Base-by-base conservation (phyloP, 345 rosid species). In the Salix exigua region DNA sequence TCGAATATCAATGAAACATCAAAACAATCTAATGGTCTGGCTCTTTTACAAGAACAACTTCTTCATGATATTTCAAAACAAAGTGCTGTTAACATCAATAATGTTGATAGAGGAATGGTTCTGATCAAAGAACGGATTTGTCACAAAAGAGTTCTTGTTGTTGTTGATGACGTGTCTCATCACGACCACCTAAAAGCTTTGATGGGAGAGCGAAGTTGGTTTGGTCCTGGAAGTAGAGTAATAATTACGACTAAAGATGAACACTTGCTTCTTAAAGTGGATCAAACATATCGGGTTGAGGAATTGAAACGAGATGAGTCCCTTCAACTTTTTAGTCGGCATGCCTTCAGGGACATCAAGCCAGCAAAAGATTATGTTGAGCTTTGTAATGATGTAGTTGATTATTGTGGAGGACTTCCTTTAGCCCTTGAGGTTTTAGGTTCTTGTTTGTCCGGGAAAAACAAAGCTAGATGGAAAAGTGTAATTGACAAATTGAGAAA, bases 341-440 rank as follows among this genome's bases (percentile, higher is more conserved):
- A 40, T 69, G 79, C 79, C 23, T 76, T 69, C 13, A 28, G 38
- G 42, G 68, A 75, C 26, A 66, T 42, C 10, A 53, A 55, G 38
- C 73, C 60, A 6, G 1, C 4, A 21, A 51, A 68, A 33, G 73
- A 13, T 61, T 25, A 16, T 68, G 16, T 17, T 35, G 35, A 68
- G 55, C 33, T 37, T 53, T 60, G 68, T 1, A 1, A 23, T 25
- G 70, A 13, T 19, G 74, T 63, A 0, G 23, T 76, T 10, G 11
- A 60, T 6, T 33, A 35, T 16, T 60, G 62, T 30, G n/a, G 38
- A 12, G 79, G 79, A 3, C 73, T 76, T 60, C 74, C 79, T 3
- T 31, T 76, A 17, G 74, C 79, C 25, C 55, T 68, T n/a, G 28
- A 68, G 42, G 68, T 76, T 40, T 63, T 76, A 51, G 78, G 78